Evolutionary conservation across 805 yeast species (phyloP), one percentile per base, ranked within the genome.

Genomic region (Candida taoyuanica): DNA sequence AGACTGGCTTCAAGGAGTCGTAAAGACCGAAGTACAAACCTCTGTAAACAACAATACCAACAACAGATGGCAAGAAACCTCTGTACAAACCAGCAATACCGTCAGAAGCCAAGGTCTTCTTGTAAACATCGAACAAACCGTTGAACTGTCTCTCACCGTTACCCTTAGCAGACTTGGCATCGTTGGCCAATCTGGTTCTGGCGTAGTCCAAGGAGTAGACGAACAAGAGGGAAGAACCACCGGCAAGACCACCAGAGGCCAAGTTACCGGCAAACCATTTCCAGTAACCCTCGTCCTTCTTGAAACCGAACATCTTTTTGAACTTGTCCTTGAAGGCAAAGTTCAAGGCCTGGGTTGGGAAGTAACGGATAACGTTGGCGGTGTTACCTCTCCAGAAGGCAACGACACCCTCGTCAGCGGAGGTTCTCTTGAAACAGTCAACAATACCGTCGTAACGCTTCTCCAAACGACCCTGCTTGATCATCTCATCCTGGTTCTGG

Each of bases 311-410:
- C 82, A 88, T 70, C 60, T 80, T 78, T 82, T 88, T 88, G 76
- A 89, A 85, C 75, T 86, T 85, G 71, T 89, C 97, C 78, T 88
- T 89, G 91, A 88, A 89, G 63, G 97, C 97, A 63, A 88, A 89
- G 84, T 88, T 88, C 67, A 88, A 80, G 61, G 97, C 97, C 76
- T 88, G 97, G 69, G 97, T 89, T 71, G 97, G 97, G 95, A 88
- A 88, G 81, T 89, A 88, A 78, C 97, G 85, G 76, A 88, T 82
- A 67, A 88, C 97, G 74, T 88, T 88, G 63, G 97, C 97, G 54
- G 96, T 89, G 89, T 88, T 88, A 80, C 97, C 97, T 84, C 96
- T 84, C 97, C 97, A 88, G 91, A 88, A 87, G 50, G 97, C 73
- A 55, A 71, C 76, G 50, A 85, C 62, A 81, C 97, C 97, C 76